Evolutionary conservation across 2,329 filamentous ascomycete species (phyloP).

Genomic region (Monosporascus sp.): DNA sequence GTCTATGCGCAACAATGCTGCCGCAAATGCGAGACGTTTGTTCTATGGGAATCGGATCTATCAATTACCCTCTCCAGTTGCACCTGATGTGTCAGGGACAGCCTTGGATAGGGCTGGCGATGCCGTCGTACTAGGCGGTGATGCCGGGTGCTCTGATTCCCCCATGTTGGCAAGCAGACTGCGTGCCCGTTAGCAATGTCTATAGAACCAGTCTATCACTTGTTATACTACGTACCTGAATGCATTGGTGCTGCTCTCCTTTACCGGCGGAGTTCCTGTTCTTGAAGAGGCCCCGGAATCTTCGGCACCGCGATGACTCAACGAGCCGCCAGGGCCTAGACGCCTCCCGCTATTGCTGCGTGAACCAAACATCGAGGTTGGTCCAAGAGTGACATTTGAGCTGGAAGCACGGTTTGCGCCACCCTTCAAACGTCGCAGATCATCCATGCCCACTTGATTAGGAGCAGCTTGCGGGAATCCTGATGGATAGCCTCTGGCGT

Average conservation of each 20-base stretch:
- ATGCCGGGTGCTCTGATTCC: conserved; percentile 54
- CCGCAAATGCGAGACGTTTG: conserved; percentile 31
- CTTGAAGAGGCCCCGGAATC: conserved; percentile 85
- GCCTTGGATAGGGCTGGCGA: conserved; percentile 63
- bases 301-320: conserved; percentile 64
- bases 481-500: conserved; percentile 76
- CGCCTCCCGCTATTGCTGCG: conserved; percentile 85
- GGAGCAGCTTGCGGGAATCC: conserved; percentile 67
- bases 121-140: conserved; percentile 63
- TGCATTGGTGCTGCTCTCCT: conserved; percentile 71
- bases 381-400: conserved; percentile 66
- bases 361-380: conserved; percentile 81
- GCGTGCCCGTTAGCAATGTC: conserved; percentile 23
- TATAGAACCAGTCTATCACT: no score
- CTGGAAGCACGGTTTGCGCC: conserved; percentile 53
- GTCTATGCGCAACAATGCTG: conserved; percentile 36
- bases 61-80: conserved; percentile 46
- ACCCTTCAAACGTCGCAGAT: conserved; percentile 76
- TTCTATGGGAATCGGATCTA: conserved; percentile 32
- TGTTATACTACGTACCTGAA: conserved; percentile 67
- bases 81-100: conserved; percentile 42
- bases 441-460: conserved; percentile 86
- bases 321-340: conserved; percentile 67
- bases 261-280: conserved; percentile 76
- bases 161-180: conserved; percentile 58